phyloP scores from a whole-genome alignment of 129 eudicot genomes.

The Pseudognaphalium luteoalbum region DNA sequence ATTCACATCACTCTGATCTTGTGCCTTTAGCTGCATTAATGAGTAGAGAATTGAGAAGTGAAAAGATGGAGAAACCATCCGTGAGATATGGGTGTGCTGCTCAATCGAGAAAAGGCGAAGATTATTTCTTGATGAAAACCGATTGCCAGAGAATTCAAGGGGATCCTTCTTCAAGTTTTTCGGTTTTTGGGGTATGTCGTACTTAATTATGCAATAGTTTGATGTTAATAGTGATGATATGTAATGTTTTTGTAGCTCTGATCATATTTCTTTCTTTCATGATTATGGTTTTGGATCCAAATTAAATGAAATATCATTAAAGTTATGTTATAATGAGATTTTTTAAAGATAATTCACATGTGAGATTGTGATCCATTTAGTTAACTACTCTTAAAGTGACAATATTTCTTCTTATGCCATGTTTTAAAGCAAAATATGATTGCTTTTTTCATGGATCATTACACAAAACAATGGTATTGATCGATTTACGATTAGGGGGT shows the following conservation, averaged over 20 bases:
- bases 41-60: slow-evolving; percentile 63
- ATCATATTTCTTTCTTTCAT: slow-evolving; percentile 2
- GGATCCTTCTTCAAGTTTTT: slow-evolving; percentile 59
- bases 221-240: not conserved
- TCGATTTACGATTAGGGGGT: not conserved
- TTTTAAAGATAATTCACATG: not conserved
- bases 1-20: slow-evolving; percentile 41
- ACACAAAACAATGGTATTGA: not conserved
- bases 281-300: slow-evolving; percentile 6
- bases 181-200: slow-evolving; percentile 73
- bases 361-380: slow-evolving; percentile 16
- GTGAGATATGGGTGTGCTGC: slow-evolving; percentile 68
- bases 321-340: not conserved
- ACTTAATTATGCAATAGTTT: not conserved
- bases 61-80: slow-evolving; percentile 75
- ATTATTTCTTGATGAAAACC: slow-evolving; percentile 63
- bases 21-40: slow-evolving; percentile 73
- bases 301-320: not conserved
- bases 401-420: not conserved
- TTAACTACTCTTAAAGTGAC: not conserved
- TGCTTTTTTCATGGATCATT: slow-evolving; percentile 14
- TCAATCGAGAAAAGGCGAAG: slow-evolving; percentile 83
- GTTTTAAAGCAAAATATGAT: slow-evolving; percentile 1
- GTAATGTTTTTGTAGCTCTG: slow-evolving; percentile 1
- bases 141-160: slow-evolving; percentile 70